phyloP scores from a whole-genome alignment of 2,329 filamentous ascomycete species.

The Chlorencoelia australis region DNA sequence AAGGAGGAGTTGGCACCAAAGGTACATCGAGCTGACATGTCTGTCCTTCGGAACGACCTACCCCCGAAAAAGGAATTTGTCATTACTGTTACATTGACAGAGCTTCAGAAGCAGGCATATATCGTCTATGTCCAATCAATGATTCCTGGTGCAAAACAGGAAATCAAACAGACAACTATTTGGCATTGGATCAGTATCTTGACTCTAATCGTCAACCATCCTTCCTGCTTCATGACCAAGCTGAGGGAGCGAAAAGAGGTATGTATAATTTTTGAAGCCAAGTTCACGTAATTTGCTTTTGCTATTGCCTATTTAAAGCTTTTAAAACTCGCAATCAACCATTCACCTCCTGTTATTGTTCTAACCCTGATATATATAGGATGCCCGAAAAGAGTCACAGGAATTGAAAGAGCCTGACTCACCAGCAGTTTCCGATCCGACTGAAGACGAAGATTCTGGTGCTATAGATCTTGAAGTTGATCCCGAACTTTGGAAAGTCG shows the following conservation, averaged over 20 bases:
- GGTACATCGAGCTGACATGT: slow-evolving; percentile 64
- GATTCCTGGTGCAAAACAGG: slow-evolving; percentile 23
- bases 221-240: slow-evolving; percentile 34
- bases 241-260: slow-evolving; percentile 32
- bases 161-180: slow-evolving; percentile 33
- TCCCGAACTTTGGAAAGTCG: slow-evolving; percentile 20
- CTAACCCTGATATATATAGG: no score
- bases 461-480: slow-evolving; percentile 15
- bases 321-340: no score
- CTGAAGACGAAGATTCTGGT: slow-evolving; percentile 13
- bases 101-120: slow-evolving; percentile 56
- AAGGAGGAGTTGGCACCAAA: slow-evolving; percentile 67
- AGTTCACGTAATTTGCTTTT: no score
- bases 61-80: slow-evolving; percentile 75
- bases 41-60: slow-evolving; percentile 54
- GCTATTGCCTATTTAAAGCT: neutral
- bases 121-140: slow-evolving; percentile 36
- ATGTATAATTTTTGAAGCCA: no score
- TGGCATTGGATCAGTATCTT: slow-evolving; percentile 45
- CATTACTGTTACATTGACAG: slow-evolving; percentile 60
- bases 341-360: no score
- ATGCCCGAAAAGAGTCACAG: no score
- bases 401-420: no score
- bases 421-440: no score
- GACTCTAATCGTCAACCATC: slow-evolving; percentile 48